Base-by-base conservation (phyloP, 1,139 yeast genomes). In the Taphrina deformans region DNA sequence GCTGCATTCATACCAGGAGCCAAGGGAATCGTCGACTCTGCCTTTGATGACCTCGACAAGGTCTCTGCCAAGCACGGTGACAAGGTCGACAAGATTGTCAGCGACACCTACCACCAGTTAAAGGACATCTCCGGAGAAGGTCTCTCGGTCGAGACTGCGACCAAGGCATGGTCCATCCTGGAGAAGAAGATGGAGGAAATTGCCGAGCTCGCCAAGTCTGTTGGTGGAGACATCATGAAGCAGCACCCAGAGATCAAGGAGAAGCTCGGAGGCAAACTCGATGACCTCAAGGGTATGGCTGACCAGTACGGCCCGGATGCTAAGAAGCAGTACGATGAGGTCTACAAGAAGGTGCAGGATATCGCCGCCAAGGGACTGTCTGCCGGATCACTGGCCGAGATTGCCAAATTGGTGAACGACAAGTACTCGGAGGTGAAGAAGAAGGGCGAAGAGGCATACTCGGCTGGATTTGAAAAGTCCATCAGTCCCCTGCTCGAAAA, bases 41-140 rank as follows among this genome's bases (percentile, higher is more conserved):
- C 59, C 24, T 61, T 61, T 45, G 59, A 61, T 40, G 59, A 61
- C 23, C 45, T 61, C 33, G 65, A 61, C 59, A 53, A 61, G 59
- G 35, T 61, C 29, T 35, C 50, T 12, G 59, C 44, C 46, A 61
- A 61, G 59, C 65, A 61, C 35, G 65, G 65, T 14, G 65, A 61
- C 53, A 53, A 61, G 65, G 65, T 61, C n/a, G 65, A 61, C 65
- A 61, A 61, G 59, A 46, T 61, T 27, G 65, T 61, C 27, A 44
- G 59, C 16, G 65, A 61, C 35, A 52, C 65, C 3, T 61, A 61
- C 59, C 45, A 53, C 18, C 51, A 61, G 46, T 38, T 61, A 38
- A 61, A 61, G 53, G 53, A 33, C 18, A 31, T 52, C 14, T 52
- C 59, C 23, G 44, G 29, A 4, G 55, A 61, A 26, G 65, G 65